Evolutionary conservation across 2,329 filamentous ascomycete genomes (phyloP).

Genomic region (Aspergillus calidoustus): DNA sequence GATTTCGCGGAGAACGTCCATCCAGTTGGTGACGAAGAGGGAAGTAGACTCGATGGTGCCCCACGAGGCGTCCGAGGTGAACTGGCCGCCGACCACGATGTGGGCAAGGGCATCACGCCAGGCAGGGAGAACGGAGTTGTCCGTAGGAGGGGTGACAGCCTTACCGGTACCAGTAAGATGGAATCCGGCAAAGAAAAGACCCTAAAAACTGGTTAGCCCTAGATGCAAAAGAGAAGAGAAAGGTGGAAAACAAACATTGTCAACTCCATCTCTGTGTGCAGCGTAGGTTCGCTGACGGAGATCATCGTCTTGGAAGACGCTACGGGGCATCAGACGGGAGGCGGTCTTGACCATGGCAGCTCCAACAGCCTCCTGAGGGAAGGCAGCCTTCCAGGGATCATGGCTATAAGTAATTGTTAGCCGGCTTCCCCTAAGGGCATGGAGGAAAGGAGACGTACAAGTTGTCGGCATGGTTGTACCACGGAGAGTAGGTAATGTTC

Average conservation of each 20-base stretch:
- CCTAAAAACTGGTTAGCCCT: slow-evolving; percentile 7
- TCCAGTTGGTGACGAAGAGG: slow-evolving; percentile 26
- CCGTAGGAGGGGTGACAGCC: slow-evolving; percentile 21
- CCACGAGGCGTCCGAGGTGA: slow-evolving; percentile 28
- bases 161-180: slow-evolving; percentile 29
- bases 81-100: slow-evolving; percentile 34
- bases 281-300: slow-evolving; percentile 22
- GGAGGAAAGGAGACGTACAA: slow-evolving; percentile 19
- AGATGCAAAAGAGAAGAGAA: not conserved
- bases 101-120: slow-evolving; percentile 51
- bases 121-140: slow-evolving; percentile 37
- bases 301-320: slow-evolving; percentile 23
- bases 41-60: slow-evolving; percentile 18
- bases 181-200: slow-evolving; percentile 29
- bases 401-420: slow-evolving; percentile 19
- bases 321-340: slow-evolving; percentile 29
- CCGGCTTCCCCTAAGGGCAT: too few relatives aligned
- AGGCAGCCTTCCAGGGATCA: slow-evolving; percentile 25
- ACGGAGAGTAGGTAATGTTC: slow-evolving; percentile 25
- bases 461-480: slow-evolving; percentile 29
- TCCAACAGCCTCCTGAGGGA: slow-evolving; percentile 27
- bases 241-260: slow-evolving; percentile 17
- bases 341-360: slow-evolving; percentile 26
- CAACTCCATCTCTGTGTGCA: slow-evolving; percentile 25
- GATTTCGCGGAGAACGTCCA: slow-evolving; percentile 25